Conservation (phyloP, 257 asterid species). For the Scutellaria galericulata region DNA sequence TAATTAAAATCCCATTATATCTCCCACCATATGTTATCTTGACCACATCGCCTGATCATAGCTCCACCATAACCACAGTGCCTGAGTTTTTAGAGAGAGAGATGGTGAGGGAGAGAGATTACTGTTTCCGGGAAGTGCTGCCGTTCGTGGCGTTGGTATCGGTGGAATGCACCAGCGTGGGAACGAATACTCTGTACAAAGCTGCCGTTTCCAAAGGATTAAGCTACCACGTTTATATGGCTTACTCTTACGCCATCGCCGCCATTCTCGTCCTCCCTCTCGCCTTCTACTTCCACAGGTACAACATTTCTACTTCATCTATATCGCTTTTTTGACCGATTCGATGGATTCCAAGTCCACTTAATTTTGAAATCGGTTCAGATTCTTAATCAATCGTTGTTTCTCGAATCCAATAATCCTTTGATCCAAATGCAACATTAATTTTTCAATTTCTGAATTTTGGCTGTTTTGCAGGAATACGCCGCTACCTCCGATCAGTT, state of each 20-base stretch:
- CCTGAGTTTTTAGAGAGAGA: conserved; percentile 13
- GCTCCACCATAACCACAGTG: too few species aligned
- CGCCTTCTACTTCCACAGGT: conserved; percentile 44
- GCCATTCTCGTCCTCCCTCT: conserved; percentile 40
- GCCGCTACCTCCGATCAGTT: conserved; percentile 36
- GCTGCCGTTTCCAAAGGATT: conserved; percentile 48
- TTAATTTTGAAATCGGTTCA: too few species aligned
- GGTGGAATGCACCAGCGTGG: conserved; percentile 41
- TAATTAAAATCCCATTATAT: too few species aligned
- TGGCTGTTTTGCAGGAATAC: conserved; percentile 36
- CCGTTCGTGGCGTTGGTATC: conserved; percentile 41
- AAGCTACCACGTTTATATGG: conserved; percentile 42
- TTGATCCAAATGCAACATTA: neutral
- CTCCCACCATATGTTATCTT: too few species aligned
- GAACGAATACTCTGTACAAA: conserved; percentile 40
- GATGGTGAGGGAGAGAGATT: conserved; percentile 25
- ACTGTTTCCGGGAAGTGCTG: conserved; percentile 25
- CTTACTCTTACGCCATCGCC: conserved; percentile 44
- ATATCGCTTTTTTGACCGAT: too few species aligned
- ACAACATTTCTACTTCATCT: too few species aligned
- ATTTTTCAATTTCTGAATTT: neutral
- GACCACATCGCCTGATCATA: too few species aligned
- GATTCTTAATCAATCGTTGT: neutral
- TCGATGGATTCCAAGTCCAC: too few species aligned
- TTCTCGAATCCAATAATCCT: neutral